Evolutionary conservation across 1,284 basidiomycete species (phyloP).

Genomic region (Leccinum pachyderme): DNA sequence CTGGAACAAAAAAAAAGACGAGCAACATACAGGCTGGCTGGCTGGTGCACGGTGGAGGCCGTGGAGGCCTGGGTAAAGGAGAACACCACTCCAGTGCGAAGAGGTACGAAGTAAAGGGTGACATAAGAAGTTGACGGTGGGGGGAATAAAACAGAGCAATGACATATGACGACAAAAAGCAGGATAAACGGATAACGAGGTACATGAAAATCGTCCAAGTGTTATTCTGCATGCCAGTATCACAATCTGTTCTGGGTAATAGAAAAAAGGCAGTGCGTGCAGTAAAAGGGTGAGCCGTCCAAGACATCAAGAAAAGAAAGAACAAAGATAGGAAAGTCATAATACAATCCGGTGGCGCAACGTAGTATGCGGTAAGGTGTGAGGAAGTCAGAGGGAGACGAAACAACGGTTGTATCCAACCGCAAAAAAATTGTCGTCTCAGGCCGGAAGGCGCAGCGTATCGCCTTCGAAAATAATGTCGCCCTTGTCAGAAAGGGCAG

Average conservation of each 20-base stretch:
- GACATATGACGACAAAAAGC: slow-evolving; percentile 14
- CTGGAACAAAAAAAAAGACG: background rate
- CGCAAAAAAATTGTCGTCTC: background rate
- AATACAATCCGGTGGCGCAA: slow-evolving; percentile 10
- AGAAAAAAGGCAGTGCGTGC: slow-evolving; percentile 12
- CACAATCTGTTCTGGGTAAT: background rate
- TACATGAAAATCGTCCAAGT: slow-evolving; percentile 19
- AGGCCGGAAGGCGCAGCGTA: slow-evolving; percentile 42
- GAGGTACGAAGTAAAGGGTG: background rate
- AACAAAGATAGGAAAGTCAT: background rate
- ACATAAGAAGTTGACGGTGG: background rate
- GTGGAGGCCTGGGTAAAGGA: background rate
- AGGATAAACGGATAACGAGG: slow-evolving; percentile 8
- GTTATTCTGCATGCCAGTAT: slow-evolving; percentile 10
- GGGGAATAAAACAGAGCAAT: slow-evolving; percentile 6
- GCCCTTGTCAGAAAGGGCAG: slow-evolving; percentile 50
- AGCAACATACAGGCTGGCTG: background rate
- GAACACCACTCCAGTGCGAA: background rate
- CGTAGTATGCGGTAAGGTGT: background rate
- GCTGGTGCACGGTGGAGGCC: background rate
- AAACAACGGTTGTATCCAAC: background rate
- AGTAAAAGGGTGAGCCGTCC: slow-evolving; percentile 17
- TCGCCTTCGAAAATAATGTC: slow-evolving; percentile 59
- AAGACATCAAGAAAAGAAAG: slow-evolving; percentile 27
- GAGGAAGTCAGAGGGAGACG: background rate